Base-by-base conservation (phyloP, 2,329 filamentous ascomycete species). In the Mollisiaceae sp. region DNA sequence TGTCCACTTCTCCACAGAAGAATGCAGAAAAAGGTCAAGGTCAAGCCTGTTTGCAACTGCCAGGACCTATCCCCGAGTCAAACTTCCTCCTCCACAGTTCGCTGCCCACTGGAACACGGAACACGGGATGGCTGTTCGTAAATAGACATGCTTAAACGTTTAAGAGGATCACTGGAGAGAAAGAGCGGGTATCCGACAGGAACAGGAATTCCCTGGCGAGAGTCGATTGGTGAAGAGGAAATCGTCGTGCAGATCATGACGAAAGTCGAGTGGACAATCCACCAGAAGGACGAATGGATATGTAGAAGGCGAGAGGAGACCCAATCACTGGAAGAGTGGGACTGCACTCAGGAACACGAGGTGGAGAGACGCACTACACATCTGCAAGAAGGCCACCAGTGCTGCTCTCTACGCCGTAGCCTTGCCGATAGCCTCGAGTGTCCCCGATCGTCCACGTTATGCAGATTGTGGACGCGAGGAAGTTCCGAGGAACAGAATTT, bases 81-180 rank as follows among this genome's bases (percentile, higher is more conserved):
- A n/a, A 47, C 4, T 8, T 11, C 18, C 20, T 47, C n/a, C 43
- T 22, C 43, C 9, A 47, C 43, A n/a, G 8, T 47, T 41, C 18
- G 4, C 43, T 8, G 43, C 8, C 20, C n/a, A 20, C 43, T 47
- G 15, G 43, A 18, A 47, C 43, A 8, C 43, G 43, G 43, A 47
- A 8, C 18, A 22, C 43, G 43, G 43, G 43, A 47, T 47, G n/a
- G 43, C 43, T 47, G 4, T 47, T 47, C 43, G 20, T 20, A n/a
- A 47, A 47, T 47, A 47, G 43, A 22, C 20, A 47, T 47, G 43
- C 43, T 47, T 47, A 47, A 47, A 47, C 43, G 43, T 47, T 47
- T 47, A 22, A 20, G 20, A 9, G 2, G 43, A 18, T 9, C 4
- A 18, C 8, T 41, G 8, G 39, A 12, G 27, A 12, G 43, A 47